Evolutionary conservation across 345 rosid genomes (phyloP).

Genomic region (Balakata baccata): DNA sequence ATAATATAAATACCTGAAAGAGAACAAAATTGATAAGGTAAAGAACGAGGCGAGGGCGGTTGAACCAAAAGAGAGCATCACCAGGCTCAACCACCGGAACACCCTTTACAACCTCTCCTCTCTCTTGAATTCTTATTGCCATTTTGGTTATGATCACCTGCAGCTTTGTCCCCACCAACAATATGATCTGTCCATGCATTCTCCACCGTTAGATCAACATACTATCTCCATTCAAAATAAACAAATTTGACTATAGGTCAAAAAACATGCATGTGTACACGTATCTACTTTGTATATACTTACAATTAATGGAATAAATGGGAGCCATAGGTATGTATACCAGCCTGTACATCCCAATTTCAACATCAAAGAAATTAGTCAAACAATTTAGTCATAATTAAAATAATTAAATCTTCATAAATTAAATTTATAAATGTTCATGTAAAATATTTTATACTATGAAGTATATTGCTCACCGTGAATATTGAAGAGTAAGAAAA

Average conservation of each 20-base stretch:
- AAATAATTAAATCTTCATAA: too few relatives aligned
- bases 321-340: conserved; percentile 38
- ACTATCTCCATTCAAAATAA: too few relatives aligned
- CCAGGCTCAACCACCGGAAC: conserved; percentile 28
- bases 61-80: conserved; percentile 28
- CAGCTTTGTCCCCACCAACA: conserved; percentile 29
- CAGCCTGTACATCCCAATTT: conserved; percentile 20
- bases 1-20: conserved; percentile 21
- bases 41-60: conserved; percentile 27
- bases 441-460: too few relatives aligned
- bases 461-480: conserved; percentile 24
- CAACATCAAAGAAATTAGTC: neutral
- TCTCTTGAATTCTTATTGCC: conserved; percentile 22
- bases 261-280: too few relatives aligned
- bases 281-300: conserved; percentile 18
- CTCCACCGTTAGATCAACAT: neutral
- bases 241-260: too few relatives aligned
- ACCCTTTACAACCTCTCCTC: conserved; percentile 27
- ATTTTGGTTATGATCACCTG: conserved; percentile 32
- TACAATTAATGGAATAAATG: conserved; percentile 37
- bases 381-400: neutral
- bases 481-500: conserved; percentile 36
- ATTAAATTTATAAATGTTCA: too few relatives aligned
- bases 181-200: conserved; percentile 17
- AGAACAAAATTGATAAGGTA: conserved; percentile 29